Evolutionary conservation across 202 grass and related monocot species (phyloP).

Genomic region (Setaria viridis): DNA sequence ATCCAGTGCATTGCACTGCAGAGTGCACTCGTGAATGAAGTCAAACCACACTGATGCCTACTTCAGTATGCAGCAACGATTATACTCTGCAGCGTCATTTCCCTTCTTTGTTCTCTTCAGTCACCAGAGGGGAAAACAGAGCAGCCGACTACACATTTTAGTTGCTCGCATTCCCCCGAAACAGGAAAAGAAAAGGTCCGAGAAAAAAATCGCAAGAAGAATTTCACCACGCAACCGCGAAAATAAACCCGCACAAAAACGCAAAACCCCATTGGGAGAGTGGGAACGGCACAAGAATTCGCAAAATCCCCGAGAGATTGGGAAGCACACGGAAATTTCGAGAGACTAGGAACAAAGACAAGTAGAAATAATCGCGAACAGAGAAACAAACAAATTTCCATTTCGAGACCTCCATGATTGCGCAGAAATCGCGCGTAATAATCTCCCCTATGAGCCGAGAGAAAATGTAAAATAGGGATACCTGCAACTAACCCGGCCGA

Average conservation of each 20-base stretch:
- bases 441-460: neutral
- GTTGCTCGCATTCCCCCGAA: neutral
- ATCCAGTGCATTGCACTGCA: neutral
- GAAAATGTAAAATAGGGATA: neutral
- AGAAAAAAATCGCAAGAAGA: neutral
- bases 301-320: neutral
- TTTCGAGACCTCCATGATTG: constrained; percentile 1
- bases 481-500: constrained; percentile 23
- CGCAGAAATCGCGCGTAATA: neutral
- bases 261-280: neutral
- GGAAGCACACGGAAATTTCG: neutral
- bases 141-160: neutral
- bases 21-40: neutral
- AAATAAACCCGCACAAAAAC: neutral
- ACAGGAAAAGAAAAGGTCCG: neutral
- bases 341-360: too few relatives aligned
- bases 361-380: neutral
- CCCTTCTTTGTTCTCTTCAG: neutral
- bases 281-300: neutral
- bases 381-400: neutral
- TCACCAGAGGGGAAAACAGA: neutral
- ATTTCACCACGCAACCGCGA: neutral
- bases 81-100: neutral
- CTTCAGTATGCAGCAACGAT: neutral
- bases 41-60: neutral